Percentiles rank a stretch among this genome's conserved stretches.
These are phyloP conservation scores for Saturnispora diversa DNA, from an alignment of 805 yeast species.

Conservation along the genomic window DNA sequence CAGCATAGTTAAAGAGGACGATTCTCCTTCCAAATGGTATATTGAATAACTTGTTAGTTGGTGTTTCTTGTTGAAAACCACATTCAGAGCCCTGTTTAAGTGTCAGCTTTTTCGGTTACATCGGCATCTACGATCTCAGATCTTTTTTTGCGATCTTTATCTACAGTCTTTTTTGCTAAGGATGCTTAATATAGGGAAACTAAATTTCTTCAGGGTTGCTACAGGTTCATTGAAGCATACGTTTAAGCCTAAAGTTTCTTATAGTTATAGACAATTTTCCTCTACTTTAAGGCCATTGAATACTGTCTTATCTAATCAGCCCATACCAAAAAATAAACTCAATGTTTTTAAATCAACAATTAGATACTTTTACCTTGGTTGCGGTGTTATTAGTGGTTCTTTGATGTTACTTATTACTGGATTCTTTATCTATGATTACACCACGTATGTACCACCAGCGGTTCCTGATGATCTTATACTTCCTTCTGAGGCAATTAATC, in stretches of 20 bases:
- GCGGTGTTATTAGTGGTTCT: constrained; percentile 39
- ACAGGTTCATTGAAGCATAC: neutral
- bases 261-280: neutral
- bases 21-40: no score
- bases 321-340: constrained; percentile 14
- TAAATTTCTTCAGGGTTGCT: neutral
- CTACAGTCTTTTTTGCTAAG: neutral
- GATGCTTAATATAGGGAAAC: neutral
- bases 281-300: neutral
- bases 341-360: constrained; percentile 27
- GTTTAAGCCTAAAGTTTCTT: neutral
- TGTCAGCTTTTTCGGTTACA: no score
- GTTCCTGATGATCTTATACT: constrained; percentile 39
- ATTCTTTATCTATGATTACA: constrained; percentile 57
- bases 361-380: constrained; percentile 29
- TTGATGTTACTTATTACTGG: constrained; percentile 35
- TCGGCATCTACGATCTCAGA: no score
- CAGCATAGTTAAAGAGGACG: no score
- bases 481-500: constrained; percentile 45
- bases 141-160: no score
- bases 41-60: no score
- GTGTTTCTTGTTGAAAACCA: no score
- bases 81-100: no score
- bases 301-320: neutral
- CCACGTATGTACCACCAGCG: constrained; percentile 46